Conservation (phyloP, 805 yeast genomes). For the Suhomyces prunicola region DNA sequence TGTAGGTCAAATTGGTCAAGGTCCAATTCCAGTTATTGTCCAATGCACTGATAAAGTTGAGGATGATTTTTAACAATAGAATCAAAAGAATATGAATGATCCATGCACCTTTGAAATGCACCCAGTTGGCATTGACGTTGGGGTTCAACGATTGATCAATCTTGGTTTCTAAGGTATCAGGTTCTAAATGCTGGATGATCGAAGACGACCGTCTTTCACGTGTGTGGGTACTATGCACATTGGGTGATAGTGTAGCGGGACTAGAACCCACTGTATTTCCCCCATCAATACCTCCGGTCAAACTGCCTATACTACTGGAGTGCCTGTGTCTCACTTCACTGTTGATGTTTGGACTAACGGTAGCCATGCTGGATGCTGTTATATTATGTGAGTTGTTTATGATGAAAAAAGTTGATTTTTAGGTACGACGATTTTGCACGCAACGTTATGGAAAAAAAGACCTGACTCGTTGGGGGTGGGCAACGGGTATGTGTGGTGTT, state of each 20-base stretch:
- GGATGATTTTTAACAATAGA: slow-evolving; percentile 66
- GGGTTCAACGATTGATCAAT: slow-evolving; percentile 88
- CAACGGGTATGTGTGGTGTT: neutral
- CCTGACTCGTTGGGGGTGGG: neutral
- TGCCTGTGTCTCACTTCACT: slow-evolving; percentile 8
- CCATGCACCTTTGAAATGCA: slow-evolving; percentile 96
- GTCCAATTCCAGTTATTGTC: slow-evolving; percentile 90
- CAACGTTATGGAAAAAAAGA: neutral
- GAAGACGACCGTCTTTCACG: slow-evolving; percentile 76
- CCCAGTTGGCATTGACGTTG: slow-evolving; percentile 95
- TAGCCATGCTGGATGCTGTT: slow-evolving; percentile 3
- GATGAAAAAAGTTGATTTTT: neutral
- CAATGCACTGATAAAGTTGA: slow-evolving; percentile 76
- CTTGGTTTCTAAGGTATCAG: slow-evolving; percentile 87
- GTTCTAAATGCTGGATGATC: slow-evolving; percentile 85
- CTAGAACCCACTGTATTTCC: neutral
- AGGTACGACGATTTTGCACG: neutral
- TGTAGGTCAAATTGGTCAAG: slow-evolving; percentile 84
- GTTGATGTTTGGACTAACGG: slow-evolving; percentile 1
- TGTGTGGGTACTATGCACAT: slow-evolving; percentile 28
- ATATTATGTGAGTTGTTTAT: neutral
- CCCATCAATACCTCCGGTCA: slow-evolving; percentile 4
- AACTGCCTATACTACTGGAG: slow-evolving; percentile 12
- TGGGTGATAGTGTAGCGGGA: slow-evolving; percentile 17
- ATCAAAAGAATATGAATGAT: slow-evolving; percentile 84